Percentiles rank a stretch among this genome's conserved stretches.
Conservation (phyloP, 768 basidiomycete species). For the Rhodotorula sphaerocarpa region DNA sequence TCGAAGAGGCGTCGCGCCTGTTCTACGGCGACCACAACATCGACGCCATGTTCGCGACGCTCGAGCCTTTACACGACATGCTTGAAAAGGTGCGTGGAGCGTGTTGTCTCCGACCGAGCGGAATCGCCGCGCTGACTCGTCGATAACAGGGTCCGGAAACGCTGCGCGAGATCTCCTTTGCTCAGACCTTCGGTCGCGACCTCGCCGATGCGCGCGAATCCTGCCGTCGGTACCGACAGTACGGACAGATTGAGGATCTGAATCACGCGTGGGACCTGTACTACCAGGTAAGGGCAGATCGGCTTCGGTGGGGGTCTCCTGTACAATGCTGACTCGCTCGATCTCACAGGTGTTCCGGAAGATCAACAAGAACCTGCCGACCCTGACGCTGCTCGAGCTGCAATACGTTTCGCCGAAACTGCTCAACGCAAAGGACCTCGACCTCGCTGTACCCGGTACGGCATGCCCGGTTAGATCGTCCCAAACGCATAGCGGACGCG, state of each 20-base stretch:
- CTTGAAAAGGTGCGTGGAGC: conserved; percentile 60
- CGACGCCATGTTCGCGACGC: conserved; percentile 85
- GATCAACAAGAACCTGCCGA: conserved; percentile 85
- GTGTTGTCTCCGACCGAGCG: conserved; percentile 44
- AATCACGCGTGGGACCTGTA: conserved; percentile 99
- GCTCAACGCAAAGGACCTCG: conserved; percentile 76
- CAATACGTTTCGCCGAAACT: conserved; percentile 95
- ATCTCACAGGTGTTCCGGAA: conserved; percentile 75
- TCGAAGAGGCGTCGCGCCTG: conserved; percentile 91
- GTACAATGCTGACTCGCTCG: background rate
- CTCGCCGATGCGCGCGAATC: conserved; percentile 86
- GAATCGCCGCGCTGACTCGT: background rate
- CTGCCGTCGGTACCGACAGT: conserved; percentile 71
- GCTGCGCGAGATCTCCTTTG: conserved; percentile 86
- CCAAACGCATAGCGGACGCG: conserved; percentile 47
- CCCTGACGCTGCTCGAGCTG: conserved; percentile 71
- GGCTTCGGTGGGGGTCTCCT: conserved; percentile 37
- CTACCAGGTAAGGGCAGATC: conserved; percentile 56
- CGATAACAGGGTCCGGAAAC: conserved; percentile 76
- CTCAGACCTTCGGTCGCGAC: conserved; percentile 86
- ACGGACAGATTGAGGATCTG: conserved; percentile 77
- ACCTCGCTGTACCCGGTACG: conserved; percentile 83
- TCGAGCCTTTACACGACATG: conserved; percentile 87
- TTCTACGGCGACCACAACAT: conserved; percentile 97
- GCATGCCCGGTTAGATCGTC: too few species aligned